Percentiles rank a stretch among this genome's conserved stretches.
Evolutionary conservation across 345 rosid species (phyloP).

Genomic region (Arabidopsis arenosa): DNA sequence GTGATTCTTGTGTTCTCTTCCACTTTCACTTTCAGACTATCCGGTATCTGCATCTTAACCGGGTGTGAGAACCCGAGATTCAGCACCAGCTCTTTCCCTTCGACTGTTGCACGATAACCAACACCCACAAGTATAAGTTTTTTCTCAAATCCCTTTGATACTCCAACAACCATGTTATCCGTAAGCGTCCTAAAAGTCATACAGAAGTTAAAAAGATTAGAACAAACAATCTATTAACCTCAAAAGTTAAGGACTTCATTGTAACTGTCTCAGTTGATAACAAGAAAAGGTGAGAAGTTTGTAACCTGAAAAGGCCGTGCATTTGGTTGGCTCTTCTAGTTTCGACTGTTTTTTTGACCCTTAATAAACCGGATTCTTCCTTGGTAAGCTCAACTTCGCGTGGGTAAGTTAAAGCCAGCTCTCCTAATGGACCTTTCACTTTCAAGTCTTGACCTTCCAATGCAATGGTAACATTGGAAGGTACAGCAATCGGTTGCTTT

Average conservation of each 20-base stretch:
- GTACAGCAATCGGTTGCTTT: conserved; percentile 82
- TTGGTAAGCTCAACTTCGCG: conserved; percentile 74
- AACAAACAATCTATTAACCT: conserved; percentile 15
- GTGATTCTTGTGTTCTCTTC: conserved; percentile 84
- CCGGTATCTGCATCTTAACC: conserved; percentile 83
- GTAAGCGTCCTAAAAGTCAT: conserved; percentile 70
- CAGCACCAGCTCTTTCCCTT: conserved; percentile 80
- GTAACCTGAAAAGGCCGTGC: conserved; percentile 98
- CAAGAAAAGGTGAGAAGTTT: conserved; percentile 27
- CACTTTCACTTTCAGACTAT: conserved; percentile 73
- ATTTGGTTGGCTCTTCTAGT: conserved; percentile 94
- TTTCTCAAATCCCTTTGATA: conserved; percentile 97
- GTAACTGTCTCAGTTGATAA: neutral
- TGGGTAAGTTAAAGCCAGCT: conserved; percentile 73
- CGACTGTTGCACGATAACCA: conserved; percentile 83
- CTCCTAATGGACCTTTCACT: conserved; percentile 94
- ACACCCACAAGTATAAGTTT: conserved; percentile 86
- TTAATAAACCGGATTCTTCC: conserved; percentile 68
- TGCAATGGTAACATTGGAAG: conserved; percentile 71
- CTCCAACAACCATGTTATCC: conserved; percentile 94
- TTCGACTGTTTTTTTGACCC: conserved; percentile 73
- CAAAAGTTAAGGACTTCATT: neutral
- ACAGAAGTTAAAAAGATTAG: neutral
- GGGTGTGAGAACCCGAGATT: conserved; percentile 96
- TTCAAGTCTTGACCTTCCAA: conserved; percentile 72